Conservation (phyloP, 495 filamentous ascomycete genomes). For the Hypoxylon trugodes region DNA sequence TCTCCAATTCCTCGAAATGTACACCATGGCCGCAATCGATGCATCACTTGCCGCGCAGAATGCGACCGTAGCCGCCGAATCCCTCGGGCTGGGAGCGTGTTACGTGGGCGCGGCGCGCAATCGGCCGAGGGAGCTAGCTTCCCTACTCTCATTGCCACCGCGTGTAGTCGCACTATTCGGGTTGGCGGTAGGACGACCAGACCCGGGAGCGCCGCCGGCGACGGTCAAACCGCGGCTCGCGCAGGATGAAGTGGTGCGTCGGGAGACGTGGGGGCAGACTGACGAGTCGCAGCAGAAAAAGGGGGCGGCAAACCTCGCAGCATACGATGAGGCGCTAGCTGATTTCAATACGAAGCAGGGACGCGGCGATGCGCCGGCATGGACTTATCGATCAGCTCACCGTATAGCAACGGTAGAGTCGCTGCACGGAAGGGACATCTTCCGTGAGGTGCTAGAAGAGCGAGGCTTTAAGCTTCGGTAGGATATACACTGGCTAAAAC, state of each 20-base stretch:
- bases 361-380: slow-evolving; percentile 29
- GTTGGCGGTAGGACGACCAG: slow-evolving; percentile 24
- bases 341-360: slow-evolving; percentile 33
- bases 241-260: slow-evolving; percentile 33
- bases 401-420: slow-evolving; percentile 38
- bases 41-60: slow-evolving; percentile 36
- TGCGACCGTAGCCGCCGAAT: slow-evolving; percentile 31
- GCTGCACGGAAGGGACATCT: slow-evolving; percentile 30
- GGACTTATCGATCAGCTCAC: slow-evolving; percentile 38
- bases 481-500: background rate
- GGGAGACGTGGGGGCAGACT: slow-evolving; percentile 24
- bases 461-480: background rate
- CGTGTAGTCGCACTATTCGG: slow-evolving; percentile 37
- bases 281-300: background rate
- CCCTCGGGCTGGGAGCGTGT: slow-evolving; percentile 30
- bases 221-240: slow-evolving; percentile 35
- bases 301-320: slow-evolving; percentile 22
- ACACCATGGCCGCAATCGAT: slow-evolving; percentile 39
- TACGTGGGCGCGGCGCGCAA: slow-evolving; percentile 39
- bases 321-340: slow-evolving; percentile 31
- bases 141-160: slow-evolving; percentile 25
- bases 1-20: slow-evolving; percentile 50
- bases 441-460: background rate
- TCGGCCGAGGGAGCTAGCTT: slow-evolving; percentile 25
- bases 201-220: slow-evolving; percentile 14